Base-by-base conservation (phyloP, 2,329 filamentous ascomycete genomes). In the Keithomyces neogunnii region DNA sequence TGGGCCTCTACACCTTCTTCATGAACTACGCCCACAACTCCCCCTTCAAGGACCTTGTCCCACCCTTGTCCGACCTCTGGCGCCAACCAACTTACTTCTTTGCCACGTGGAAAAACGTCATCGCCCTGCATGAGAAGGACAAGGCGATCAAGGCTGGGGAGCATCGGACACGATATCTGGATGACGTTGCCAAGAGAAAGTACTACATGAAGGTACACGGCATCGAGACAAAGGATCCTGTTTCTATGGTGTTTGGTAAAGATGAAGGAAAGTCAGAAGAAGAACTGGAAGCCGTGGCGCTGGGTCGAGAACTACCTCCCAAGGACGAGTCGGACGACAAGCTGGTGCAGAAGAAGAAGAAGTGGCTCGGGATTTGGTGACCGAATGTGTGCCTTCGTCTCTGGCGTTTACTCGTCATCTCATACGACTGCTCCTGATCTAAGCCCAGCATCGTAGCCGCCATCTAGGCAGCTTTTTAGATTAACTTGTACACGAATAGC, bases 141-240 rank as follows among this genome's bases (percentile, higher is more conserved):
- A 80, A 81, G 57, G 85, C 83, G 32, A 74, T 79, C 56, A 72
- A 83, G 63, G 86, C 86, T 31, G 75, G 78, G 49, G 88, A 91
- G 68, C 82, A 83, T 71, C 80, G 91, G 51, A 80, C 82, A 62
- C 78, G 78, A 63, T 84, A 83, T 58, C 77, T 89, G 51, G 89
- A 96, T 59, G 93, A 99, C 71, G 85, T 93, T 31, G 80, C 85
- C 67, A 96, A 96, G 81, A 80, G 92, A 61, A 81, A 81, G 55
- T 84, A 88, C 68, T 99, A 89, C 70, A 83, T 91, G 62, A 85
- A 89, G 69, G 89, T 86, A 54, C 89, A 96, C 73, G 90, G 89
- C 8, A 68, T 95, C 62, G 85, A 90, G 66, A 73, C 78, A 59
- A 75, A 77, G 61, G 72, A 79, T 48, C 75, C 76, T 33, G 74